phyloP scores from a whole-genome alignment of 225 moss, liverwort and hornwort species.

The Pseudoscleropodium purum region DNA sequence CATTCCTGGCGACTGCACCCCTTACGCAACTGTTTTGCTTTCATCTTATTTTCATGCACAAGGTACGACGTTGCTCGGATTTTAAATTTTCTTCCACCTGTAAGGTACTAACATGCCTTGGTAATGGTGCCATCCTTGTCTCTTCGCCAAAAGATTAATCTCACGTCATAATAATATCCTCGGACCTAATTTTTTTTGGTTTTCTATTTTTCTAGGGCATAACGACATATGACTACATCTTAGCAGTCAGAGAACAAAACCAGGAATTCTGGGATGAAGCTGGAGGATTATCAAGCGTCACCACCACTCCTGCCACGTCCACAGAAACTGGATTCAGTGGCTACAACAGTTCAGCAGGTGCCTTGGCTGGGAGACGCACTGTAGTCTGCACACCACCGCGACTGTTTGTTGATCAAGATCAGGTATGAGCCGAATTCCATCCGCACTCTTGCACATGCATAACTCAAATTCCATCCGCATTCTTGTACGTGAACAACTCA shows the following conservation, averaged over 20 bases:
- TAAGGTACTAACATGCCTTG: not conserved
- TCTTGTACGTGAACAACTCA: not conserved
- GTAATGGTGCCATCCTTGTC: not conserved
- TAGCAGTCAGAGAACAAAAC: constrained; percentile 84
- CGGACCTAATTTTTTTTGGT: not conserved
- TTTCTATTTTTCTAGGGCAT: constrained; percentile 47
- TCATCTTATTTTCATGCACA: constrained; percentile 79
- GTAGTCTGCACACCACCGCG: constrained; percentile 92
- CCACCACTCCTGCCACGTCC: constrained; percentile 73
- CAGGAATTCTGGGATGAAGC: constrained; percentile 36
- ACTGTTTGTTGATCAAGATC: constrained; percentile 73
- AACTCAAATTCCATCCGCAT: not conserved
- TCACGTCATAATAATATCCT: not conserved
- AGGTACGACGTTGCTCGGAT: constrained; percentile 24
- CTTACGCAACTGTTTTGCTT: constrained; percentile 84
- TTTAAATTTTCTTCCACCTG: not conserved
- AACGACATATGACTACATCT: constrained; percentile 88
- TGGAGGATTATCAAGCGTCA: constrained; percentile 43
- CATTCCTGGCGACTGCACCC: constrained; percentile 75
- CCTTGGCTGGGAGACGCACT: constrained; percentile 38
- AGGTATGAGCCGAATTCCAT: no score
- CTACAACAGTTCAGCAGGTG: constrained; percentile 55
- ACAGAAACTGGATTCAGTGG: constrained; percentile 66
- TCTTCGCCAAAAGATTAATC: no score
- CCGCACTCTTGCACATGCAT: no score